A percentile compares a stretch with the other conserved stretches of the same genome.
Conservation (phyloP, 768 basidiomycete species). For the Chalciporus chontae region DNA sequence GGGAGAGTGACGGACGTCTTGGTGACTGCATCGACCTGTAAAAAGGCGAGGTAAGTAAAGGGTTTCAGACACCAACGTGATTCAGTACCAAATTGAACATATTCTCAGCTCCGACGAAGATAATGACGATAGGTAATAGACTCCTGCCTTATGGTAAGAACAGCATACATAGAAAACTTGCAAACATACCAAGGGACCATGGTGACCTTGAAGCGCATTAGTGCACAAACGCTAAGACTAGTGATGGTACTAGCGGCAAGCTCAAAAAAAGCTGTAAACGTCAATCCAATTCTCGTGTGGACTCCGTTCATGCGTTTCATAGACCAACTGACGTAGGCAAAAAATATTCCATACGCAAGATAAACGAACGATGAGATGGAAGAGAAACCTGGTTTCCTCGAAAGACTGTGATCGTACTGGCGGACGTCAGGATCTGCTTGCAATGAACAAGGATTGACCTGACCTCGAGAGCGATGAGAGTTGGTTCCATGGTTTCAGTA, state of each 20-base stretch:
- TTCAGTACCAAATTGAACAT: slow-evolving; percentile 86
- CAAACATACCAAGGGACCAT: slow-evolving; percentile 80
- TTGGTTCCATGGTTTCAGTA: slow-evolving; percentile 40
- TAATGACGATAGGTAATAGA: slow-evolving; percentile 87
- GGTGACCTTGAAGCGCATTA: slow-evolving; percentile 84
- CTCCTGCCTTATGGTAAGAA: slow-evolving; percentile 49
- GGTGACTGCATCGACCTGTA: slow-evolving; percentile 78
- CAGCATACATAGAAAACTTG: background rate
- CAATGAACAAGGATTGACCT: background rate
- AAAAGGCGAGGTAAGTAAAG: slow-evolving; percentile 24
- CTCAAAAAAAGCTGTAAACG: slow-evolving; percentile 91
- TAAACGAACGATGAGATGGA: slow-evolving; percentile 71
- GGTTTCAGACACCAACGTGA: slow-evolving; percentile 5
- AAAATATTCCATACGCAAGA: slow-evolving; percentile 72
- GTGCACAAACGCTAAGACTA: slow-evolving; percentile 86
- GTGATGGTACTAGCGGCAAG: slow-evolving; percentile 91
- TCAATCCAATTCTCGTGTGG: slow-evolving; percentile 87
- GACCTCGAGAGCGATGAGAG: slow-evolving; percentile 45
- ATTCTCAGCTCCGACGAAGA: slow-evolving; percentile 95
- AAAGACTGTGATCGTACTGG: slow-evolving; percentile 53
- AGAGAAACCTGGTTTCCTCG: slow-evolving; percentile 45
- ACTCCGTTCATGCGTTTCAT: slow-evolving; percentile 78
- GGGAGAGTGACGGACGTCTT: slow-evolving; percentile 82
- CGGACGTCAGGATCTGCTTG: slow-evolving; percentile 8
- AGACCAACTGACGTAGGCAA: slow-evolving; percentile 70